phyloP scores from a whole-genome alignment of 257 asterid genomes.

The Scutellaria galericulata region DNA sequence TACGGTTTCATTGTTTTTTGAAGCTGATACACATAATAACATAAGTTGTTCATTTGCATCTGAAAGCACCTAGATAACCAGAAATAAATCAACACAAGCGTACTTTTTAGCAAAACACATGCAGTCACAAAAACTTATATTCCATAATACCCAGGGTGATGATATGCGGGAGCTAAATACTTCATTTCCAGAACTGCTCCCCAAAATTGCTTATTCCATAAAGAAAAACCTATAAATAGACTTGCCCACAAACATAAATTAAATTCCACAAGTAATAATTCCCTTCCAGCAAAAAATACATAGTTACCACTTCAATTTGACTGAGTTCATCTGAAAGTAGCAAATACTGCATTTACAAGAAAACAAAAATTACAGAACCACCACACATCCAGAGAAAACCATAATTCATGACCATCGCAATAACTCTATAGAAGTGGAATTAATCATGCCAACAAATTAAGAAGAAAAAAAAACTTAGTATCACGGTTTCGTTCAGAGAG shows the following conservation, averaged over 20 bases:
- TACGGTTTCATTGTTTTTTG: background rate
- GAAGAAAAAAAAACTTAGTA: background rate
- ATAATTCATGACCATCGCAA: background rate
- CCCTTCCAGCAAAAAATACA: background rate
- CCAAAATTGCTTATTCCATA: conserved; percentile 19
- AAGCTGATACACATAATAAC: conserved; percentile 17
- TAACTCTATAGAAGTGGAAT: background rate
- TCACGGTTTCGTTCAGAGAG: background rate
- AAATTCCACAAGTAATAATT: background rate
- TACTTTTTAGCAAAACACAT: background rate
- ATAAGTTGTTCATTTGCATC: conserved; percentile 6
- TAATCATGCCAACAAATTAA: background rate
- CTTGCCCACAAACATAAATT: background rate
- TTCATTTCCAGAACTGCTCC: background rate
- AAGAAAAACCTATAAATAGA: background rate
- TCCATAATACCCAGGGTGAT: background rate
- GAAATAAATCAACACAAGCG: background rate
- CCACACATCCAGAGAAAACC: background rate
- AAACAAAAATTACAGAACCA: background rate
- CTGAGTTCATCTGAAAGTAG: background rate
- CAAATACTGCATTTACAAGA: background rate
- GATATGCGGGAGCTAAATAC: background rate
- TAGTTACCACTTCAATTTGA: background rate
- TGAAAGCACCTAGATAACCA: conserved; percentile 6
- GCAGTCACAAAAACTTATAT: conserved; percentile 9